A percentile compares a stretch with the other conserved stretches of the same genome.
Conservation (phyloP, 2,329 filamentous ascomycete species). For the Phoma herbarum region DNA sequence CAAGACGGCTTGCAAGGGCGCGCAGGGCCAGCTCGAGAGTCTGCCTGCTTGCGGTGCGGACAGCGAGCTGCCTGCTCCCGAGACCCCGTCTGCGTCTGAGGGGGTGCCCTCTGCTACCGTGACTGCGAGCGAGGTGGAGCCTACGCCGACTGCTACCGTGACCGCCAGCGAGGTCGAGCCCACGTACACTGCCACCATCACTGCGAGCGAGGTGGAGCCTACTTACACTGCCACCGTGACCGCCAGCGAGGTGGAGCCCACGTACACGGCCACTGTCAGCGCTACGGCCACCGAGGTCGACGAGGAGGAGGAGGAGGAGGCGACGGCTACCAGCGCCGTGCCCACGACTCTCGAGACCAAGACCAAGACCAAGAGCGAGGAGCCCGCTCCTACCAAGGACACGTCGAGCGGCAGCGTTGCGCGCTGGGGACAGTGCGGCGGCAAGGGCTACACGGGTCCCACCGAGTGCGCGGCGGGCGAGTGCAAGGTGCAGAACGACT, state of each 20-base stretch:
- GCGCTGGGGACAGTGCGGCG: background rate
- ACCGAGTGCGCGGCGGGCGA: background rate
- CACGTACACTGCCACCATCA: background rate
- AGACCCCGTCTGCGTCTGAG: background rate
- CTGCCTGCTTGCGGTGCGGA: slow-evolving; percentile 28
- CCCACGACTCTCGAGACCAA: background rate
- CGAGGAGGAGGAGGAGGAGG: background rate
- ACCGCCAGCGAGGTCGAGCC: background rate
- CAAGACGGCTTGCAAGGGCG: slow-evolving; percentile 24
- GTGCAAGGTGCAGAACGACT: slow-evolving; percentile 45
- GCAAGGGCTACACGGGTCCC: background rate
- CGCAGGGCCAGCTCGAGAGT: slow-evolving; percentile 28
- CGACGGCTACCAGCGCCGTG: background rate
- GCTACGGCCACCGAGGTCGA: no score
- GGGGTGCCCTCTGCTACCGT: background rate
- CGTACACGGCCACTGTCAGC: no score
- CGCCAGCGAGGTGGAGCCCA: no score
- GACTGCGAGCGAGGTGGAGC: background rate
- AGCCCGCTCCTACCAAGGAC: background rate
- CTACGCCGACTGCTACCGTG: background rate
- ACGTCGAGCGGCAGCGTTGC: background rate
- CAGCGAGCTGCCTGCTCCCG: background rate
- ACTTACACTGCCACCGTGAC: no score
- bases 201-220: no score
- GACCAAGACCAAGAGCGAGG: background rate